Base-by-base conservation (phyloP, 169 alveolate species). In the Amoebophrya sp. region DNA sequence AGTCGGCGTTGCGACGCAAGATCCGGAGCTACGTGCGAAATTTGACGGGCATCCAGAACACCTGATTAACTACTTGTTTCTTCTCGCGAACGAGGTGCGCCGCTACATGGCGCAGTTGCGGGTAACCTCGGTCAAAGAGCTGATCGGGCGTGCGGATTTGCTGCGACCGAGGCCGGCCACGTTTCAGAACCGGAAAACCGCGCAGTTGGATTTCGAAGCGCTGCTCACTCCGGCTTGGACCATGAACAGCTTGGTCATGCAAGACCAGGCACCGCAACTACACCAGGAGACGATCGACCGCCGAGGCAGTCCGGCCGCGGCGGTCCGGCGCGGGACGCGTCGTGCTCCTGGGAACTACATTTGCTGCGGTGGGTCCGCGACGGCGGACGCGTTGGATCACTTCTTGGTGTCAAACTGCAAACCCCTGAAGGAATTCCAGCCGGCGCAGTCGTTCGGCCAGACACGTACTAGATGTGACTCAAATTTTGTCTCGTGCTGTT, bases 1-100 rank as follows among this genome's bases (percentile, higher is more conserved):
- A 0, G 97, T 95, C 77, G 97, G 97, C 0, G 94, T 95, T 39
- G 95, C 96, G 39, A 95, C 97, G 39, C 95, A 95, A 92, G 97
- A 95, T 89, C 96, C 96, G 23, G 96, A 95, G 91, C 89, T 95
- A 89, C 94, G 95, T 39, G 93, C 93, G 93, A 95, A 95, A 90
- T 95, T 95, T 93, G 95, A 94, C 38, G 97, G 97, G 14, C 94
- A 94, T 77, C 97, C 97, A 29, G 97, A 95, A 94, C 94, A 95
- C 77, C 83, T 95, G 83, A 91, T 95, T 92, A 95, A 95, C 94
- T 95, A 92, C 94, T 93, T 95, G 77, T 95, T 93, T 89, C 92
- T 95, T 95, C 89, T 94, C 66, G 96, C 96, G 32, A 93, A 94
- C 38, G 97, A 95, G 93, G 95, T 95, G 41, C 92, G 96, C 40